Evolutionary conservation across 2,329 filamentous ascomycete genomes (phyloP).

Genomic region (Fusarium agapanthi): DNA sequence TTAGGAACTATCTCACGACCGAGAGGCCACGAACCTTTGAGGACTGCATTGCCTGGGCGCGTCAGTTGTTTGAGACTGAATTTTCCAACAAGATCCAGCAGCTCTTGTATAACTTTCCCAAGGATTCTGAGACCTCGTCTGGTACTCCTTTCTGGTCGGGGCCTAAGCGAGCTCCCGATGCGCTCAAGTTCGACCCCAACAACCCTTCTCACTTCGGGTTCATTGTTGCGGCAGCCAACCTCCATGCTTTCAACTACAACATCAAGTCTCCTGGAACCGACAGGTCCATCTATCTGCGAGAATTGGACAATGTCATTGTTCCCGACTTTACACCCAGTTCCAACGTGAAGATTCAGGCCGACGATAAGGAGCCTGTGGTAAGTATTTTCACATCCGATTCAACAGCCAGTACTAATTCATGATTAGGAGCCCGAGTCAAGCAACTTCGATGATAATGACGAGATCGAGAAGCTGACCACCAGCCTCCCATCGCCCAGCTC

Average conservation of each 20-base stretch:
- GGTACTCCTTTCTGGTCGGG: constrained; percentile 98
- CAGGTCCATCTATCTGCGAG: constrained; percentile 77
- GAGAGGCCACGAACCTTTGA: constrained; percentile 93
- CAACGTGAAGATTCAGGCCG: constrained; percentile 94
- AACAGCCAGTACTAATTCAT: constrained; percentile 6
- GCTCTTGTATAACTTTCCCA: constrained; percentile 95
- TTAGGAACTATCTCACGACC: constrained; percentile 88
- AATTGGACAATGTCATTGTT: constrained; percentile 91
- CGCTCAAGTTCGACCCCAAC: constrained; percentile 85
- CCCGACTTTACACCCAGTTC: constrained; percentile 93
- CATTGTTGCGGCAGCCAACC: constrained; percentile 85
- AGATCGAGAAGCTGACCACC: constrained; percentile 75
- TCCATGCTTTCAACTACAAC: constrained; percentile 97
- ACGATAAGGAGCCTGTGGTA: constrained; percentile 87
- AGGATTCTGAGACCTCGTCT: constrained; percentile 86
- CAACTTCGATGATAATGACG: constrained; percentile 75
- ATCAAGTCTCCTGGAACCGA: constrained; percentile 82
- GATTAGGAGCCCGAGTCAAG: constrained; percentile 80
- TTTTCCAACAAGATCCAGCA: constrained; percentile 98
- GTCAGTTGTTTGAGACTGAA: constrained; percentile 92
- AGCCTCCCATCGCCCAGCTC: constrained; percentile 81
- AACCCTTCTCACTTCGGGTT: constrained; percentile 91
- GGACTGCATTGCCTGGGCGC: constrained; percentile 96
- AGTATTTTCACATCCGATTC: constrained; percentile 44
- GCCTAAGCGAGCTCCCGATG: constrained; percentile 93